Evolutionary conservation across 805 yeast species (phyloP).

Genomic region (Pichia occidentalis): DNA sequence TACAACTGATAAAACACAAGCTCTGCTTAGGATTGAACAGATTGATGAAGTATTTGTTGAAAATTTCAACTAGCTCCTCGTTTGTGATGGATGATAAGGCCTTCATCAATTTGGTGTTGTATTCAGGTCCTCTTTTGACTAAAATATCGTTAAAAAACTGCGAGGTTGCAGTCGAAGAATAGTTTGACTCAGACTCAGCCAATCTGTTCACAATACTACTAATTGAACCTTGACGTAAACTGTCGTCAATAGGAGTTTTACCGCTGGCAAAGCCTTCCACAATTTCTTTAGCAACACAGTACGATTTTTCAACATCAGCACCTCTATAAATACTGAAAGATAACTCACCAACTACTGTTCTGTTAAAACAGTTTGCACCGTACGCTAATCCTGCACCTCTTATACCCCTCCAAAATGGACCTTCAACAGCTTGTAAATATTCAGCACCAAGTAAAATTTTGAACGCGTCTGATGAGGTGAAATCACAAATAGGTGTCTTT

Average conservation of each 20-base stretch:
- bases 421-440: slow-evolving; percentile 80
- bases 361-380: slow-evolving; percentile 62
- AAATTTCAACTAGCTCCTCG: slow-evolving; percentile 42
- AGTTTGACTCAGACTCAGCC: slow-evolving; percentile 64
- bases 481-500: slow-evolving; percentile 46
- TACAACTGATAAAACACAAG: slow-evolving; percentile 63
- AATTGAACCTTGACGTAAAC: slow-evolving; percentile 63
- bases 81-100: slow-evolving; percentile 46
- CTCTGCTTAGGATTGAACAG: slow-evolving; percentile 55
- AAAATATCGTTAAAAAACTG: slow-evolving; percentile 63
- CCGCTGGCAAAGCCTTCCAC: slow-evolving; percentile 58
- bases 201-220: slow-evolving; percentile 67
- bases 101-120: slow-evolving; percentile 45
- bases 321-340: slow-evolving; percentile 72
- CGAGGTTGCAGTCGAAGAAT: slow-evolving; percentile 54
- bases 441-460: slow-evolving; percentile 69
- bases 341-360: slow-evolving; percentile 61
- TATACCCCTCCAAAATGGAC: slow-evolving; percentile 95
- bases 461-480: slow-evolving; percentile 53
- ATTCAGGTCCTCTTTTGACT: slow-evolving; percentile 65
- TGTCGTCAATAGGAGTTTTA: slow-evolving; percentile 43
- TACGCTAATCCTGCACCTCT: slow-evolving; percentile 94
- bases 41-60: slow-evolving; percentile 56
- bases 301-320: slow-evolving; percentile 66
- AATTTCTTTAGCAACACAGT: slow-evolving; percentile 53